phyloP scores from a whole-genome alignment of 2,329 filamentous ascomycete genomes.

The Septoria linicola region DNA sequence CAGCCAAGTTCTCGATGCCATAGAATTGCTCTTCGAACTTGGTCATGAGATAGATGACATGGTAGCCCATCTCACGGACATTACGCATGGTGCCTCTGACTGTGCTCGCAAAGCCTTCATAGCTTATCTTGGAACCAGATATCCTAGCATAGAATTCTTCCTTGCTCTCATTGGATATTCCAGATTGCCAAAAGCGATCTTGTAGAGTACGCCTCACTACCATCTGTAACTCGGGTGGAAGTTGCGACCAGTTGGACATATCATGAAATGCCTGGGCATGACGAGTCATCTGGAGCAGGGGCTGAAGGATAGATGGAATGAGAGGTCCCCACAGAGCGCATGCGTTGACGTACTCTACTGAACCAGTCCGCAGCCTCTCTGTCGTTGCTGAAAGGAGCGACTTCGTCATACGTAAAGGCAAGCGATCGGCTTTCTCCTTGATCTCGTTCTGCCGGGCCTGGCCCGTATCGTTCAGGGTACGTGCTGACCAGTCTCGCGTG shows the following conservation, averaged over 20 bases:
- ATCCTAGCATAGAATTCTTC: slow-evolving; percentile 96
- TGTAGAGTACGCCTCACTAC: slow-evolving; percentile 82
- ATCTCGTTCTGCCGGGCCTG: slow-evolving; percentile 75
- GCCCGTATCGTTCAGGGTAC: slow-evolving; percentile 75
- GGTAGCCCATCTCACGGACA: slow-evolving; percentile 89
- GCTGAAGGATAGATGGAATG: slow-evolving; percentile 79
- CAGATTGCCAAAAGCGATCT: slow-evolving; percentile 97
- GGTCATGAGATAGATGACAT: slow-evolving; percentile 91
- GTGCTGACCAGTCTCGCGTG: slow-evolving; percentile 77
- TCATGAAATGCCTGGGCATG: slow-evolving; percentile 92
- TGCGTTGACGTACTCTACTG: slow-evolving; percentile 71
- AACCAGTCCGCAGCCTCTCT: slow-evolving; percentile 76
- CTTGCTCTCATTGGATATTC: slow-evolving; percentile 91
- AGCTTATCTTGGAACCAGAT: slow-evolving; percentile 79
- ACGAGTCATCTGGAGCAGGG: slow-evolving; percentile 79
- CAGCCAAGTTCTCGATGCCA: slow-evolving; percentile 78
- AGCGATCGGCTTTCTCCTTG: slow-evolving; percentile 67
- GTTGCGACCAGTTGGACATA: slow-evolving; percentile 73
- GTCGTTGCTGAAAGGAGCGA: slow-evolving; percentile 90
- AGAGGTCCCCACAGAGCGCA: slow-evolving; percentile 80
- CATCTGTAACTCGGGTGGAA: slow-evolving; percentile 71
- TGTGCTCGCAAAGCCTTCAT: slow-evolving; percentile 91
- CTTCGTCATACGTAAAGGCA: slow-evolving; percentile 85
- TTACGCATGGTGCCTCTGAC: slow-evolving; percentile 86
- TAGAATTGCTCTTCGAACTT: slow-evolving; percentile 86